phyloP scores from a whole-genome alignment of 257 asterid species.

The Jaltomata sinuosa region DNA sequence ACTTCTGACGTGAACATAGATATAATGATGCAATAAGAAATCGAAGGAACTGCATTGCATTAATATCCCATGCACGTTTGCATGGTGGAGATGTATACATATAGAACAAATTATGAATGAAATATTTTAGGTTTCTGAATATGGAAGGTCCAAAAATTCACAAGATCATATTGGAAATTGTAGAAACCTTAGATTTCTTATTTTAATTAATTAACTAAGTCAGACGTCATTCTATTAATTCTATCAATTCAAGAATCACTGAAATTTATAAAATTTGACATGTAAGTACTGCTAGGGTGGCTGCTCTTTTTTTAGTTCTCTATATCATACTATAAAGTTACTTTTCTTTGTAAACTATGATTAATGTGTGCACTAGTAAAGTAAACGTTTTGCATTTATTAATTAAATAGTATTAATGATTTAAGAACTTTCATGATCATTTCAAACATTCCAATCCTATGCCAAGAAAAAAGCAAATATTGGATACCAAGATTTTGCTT shows the following conservation, averaged over 20 bases:
- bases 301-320: not conserved
- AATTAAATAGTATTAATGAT: not conserved
- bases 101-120: not conserved
- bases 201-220: not conserved
- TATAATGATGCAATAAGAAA: not conserved
- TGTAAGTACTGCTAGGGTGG: not conserved
- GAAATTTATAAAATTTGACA: constrained; percentile 36
- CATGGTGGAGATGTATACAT: constrained; percentile 10
- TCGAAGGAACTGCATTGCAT: not conserved
- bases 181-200: not conserved
- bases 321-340: not conserved
- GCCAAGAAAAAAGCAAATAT: not conserved
- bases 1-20: not conserved
- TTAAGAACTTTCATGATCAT: not conserved
- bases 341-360: not conserved
- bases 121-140: constrained; percentile 6
- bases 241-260: constrained; percentile 47
- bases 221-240: constrained; percentile 26
- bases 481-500: constrained; percentile 16
- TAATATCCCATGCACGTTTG: not conserved
- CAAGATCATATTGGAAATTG: constrained; percentile 42
- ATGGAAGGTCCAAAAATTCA: constrained; percentile 20
- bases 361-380: not conserved
- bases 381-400: not conserved
- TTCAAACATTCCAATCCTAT: not conserved